phyloP scores from a whole-genome alignment of 1,284 basidiomycete species.

The Cystobasidiaceae sp. region DNA sequence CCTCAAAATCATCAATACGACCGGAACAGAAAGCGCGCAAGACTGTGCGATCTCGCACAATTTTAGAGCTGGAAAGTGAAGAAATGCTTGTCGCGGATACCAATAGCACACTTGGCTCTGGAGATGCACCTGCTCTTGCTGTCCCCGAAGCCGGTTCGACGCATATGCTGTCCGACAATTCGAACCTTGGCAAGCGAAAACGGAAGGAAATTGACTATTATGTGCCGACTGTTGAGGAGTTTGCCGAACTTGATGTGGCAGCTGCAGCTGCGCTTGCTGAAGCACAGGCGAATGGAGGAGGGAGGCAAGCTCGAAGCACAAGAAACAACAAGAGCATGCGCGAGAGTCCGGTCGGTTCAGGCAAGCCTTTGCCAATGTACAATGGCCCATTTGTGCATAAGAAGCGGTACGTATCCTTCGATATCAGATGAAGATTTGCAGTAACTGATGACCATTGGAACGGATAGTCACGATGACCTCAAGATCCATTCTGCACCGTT shows the following conservation, averaged over 20 bases:
- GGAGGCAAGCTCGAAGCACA: neutral
- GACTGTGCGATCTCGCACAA: too few relatives aligned
- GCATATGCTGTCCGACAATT: neutral
- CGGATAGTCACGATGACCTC: constrained; percentile 20
- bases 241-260: neutral
- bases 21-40: too few relatives aligned
- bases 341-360: neutral
- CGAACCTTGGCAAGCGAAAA: constrained; percentile 1
- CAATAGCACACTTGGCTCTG: too few relatives aligned
- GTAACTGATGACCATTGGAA: too few relatives aligned
- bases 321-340: constrained; percentile 6
- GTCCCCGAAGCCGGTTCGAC: neutral
- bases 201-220: neutral
- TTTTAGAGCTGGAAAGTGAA: too few relatives aligned
- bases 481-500: constrained; percentile 8
- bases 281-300: neutral
- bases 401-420: constrained; percentile 1
- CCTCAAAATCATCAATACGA: too few relatives aligned
- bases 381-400: constrained; percentile 15
- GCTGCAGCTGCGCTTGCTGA: neutral
- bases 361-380: constrained; percentile 1
- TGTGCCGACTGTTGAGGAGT: neutral
- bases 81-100: too few relatives aligned
- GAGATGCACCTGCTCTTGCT: neutral
- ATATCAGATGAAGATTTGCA: too few relatives aligned